Evolutionary conservation across 2,329 filamentous ascomycete species (phyloP).

Genomic region (Daldinia eschscholtzii): DNA sequence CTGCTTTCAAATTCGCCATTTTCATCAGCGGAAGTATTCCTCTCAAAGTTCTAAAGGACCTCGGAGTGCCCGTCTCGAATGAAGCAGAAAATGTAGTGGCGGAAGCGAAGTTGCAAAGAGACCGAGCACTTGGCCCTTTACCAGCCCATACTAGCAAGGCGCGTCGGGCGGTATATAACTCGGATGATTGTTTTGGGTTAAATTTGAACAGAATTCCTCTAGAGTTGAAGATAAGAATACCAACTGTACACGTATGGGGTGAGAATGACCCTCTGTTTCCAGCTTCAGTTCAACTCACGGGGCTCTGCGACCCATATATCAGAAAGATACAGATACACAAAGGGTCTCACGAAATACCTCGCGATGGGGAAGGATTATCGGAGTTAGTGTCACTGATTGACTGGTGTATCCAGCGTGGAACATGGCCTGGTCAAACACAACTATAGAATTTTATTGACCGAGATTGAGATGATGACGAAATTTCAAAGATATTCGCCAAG

Average conservation of each 20-base stretch:
- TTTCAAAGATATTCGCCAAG: neutral
- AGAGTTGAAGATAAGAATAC: conserved; percentile 51
- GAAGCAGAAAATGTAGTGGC: conserved; percentile 49
- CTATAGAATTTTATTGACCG: conserved; percentile 9
- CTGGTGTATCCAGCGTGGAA: conserved; percentile 47
- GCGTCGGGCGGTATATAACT: conserved; percentile 48
- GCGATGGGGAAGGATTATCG: conserved; percentile 33
- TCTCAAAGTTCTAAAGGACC: conserved; percentile 52
- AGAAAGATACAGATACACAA: conserved; percentile 46
- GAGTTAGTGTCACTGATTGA: conserved; percentile 43
- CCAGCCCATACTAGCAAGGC: conserved; percentile 38
- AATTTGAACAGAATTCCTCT: conserved; percentile 49
- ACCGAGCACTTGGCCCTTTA: conserved; percentile 35
- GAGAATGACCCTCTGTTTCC: conserved; percentile 47
- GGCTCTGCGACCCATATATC: conserved; percentile 51
- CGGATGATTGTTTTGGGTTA: conserved; percentile 52
- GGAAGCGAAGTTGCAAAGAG: conserved; percentile 42
- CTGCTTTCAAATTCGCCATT: conserved; percentile 56
- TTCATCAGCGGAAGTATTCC: conserved; percentile 58
- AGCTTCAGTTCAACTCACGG: conserved; percentile 47
- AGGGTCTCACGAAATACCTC: conserved; percentile 41
- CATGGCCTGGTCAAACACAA: conserved; percentile 47
- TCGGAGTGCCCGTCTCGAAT: conserved; percentile 53
- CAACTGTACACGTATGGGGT: conserved; percentile 50
- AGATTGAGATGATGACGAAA: neutral